Base-by-base conservation (phyloP, 306 rosid species). In the Arachis hypogaea region DNA sequence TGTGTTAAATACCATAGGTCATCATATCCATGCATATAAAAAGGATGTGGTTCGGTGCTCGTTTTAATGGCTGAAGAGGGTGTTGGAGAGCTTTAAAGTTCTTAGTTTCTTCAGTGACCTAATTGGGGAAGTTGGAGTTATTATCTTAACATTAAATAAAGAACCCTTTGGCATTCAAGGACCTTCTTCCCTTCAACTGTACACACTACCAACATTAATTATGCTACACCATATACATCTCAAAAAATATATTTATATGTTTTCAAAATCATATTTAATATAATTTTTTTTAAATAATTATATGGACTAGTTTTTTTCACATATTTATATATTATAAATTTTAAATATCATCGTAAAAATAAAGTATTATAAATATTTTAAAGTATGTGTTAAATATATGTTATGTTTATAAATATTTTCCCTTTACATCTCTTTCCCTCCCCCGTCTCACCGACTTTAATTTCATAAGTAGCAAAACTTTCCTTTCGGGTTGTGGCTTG, bases 41-140 rank as follows among this genome's bases (percentile, higher is more conserved):
- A 2, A 2, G 2, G 72, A 77, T 59, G 75, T 81, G 69, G 78
- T 83, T 82, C 60, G 81, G 80, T 33, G 38, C 82, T 79, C 44
- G 84, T 71, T 84, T 78, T 67, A 81, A 83, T 81, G 85, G 81
- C 56, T 56, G 80, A 73, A 63, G 76, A 59, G 78, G 85, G 82
- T 83, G 87, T 83, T 75, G 86, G 86, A 71, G 81, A 57, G 86
- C 86, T 68, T 82, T 83, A 62, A 86, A 77, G 69, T 56, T 65
- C 76, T 10, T 71, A 59, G 69, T 67, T 76, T 70, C 71, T 73
- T 52, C 82, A 86, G 88, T 63, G 83, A 84, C 78, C 82, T 83
- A 85, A 79, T 80, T 73, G 80, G 61, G 89, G 88, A 85, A 84
- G 91, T 77, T 84, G 95, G 87, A 89, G 91, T 89, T 91, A 89